phyloP scores from a whole-genome alignment of 1,139 yeast species.

The Waltiozyma sp. region DNA sequence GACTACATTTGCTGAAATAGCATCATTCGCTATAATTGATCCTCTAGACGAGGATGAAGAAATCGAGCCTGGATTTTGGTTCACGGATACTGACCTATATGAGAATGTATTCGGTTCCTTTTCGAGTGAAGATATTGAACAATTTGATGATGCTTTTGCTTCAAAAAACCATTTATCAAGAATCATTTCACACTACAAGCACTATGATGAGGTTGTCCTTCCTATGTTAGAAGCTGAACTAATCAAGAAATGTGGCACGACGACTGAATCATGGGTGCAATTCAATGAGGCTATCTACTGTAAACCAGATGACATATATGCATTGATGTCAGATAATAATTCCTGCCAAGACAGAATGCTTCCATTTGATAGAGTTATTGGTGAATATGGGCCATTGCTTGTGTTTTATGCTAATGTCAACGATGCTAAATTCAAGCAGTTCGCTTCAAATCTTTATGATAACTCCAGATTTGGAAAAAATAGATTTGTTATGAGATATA shows the following conservation, averaged over 20 bases:
- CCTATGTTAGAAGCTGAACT: constrained; percentile 9
- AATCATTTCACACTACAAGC: constrained; percentile 50
- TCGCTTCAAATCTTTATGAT: constrained; percentile 48
- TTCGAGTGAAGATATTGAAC: constrained; percentile 20
- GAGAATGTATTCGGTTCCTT: constrained; percentile 26
- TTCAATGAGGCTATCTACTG: constrained; percentile 49
- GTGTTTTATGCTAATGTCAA: constrained; percentile 44
- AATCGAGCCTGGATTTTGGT: constrained; percentile 6
- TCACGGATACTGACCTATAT: constrained; percentile 23
- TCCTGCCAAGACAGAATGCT: constrained; percentile 16
- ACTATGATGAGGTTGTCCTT: constrained; percentile 27
- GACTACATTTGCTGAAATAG: constrained; percentile 30
- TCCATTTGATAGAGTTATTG: constrained; percentile 53
- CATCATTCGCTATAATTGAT: constrained; percentile 21
- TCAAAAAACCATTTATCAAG: constrained; percentile 49
- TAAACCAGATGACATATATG: constrained; percentile 56
- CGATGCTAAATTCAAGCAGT: constrained; percentile 37
- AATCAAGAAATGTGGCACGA: constrained; percentile 19
- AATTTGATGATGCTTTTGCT: constrained; percentile 42
- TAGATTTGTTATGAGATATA: constrained; percentile 67
- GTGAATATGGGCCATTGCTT: constrained; percentile 34
- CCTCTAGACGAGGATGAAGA: constrained; percentile 18
- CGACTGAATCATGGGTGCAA: constrained; percentile 38
- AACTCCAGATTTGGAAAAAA: constrained; percentile 58
- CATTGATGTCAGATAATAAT: constrained; percentile 37